Evolutionary conservation across 768 basidiomycete genomes (phyloP), one percentile per base, ranked within the genome.

Genomic region (Scleroderma bovista): DNA sequence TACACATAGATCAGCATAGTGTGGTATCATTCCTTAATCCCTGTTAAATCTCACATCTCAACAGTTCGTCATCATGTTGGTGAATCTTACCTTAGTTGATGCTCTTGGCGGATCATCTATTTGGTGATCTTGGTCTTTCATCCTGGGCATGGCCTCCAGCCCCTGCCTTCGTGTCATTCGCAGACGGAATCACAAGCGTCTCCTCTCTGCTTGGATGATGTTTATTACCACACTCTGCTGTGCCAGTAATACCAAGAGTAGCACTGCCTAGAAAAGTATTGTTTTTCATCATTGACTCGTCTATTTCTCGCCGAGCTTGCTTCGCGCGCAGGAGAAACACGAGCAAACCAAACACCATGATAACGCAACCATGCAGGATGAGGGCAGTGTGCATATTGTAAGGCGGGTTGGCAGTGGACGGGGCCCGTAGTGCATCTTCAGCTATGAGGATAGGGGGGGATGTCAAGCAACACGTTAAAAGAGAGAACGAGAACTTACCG

Each of bases 371-470:
- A 23, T 84, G 79, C 60, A 93, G 79, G 23, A 92, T 80, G 38
- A 88, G 67, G 3, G 80, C 78, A 11, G 72, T 69, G 31, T 65
- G 78, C 86, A 93, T 88, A 65, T 88, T 87, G 26, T 79, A 68
- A 1, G 90, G 88, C 1, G 88, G 89, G 41, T 74, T 63, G 15
- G 83, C 87, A 33, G 74, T 64, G 11, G 72, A 57, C 3, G 78
- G 70, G 11, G 77, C 85, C 40, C 88, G 84, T 15, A 93, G 73
- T 3, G 87, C 85, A 42, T 79, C 76, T 64, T 84, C 74, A 33
- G 71, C 88, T 88, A 57, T 15, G 24, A 43, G 3, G 19, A 7
- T 6, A 9, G 15, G 12, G 9, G 17, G 29, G 40, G 2, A 50
- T 36, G 13, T 16, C 5, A 32, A 11, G 17, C 6, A 26, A 33